phyloP scores from a whole-genome alignment of 345 rosid species.

The Hibiscus trionum region DNA sequence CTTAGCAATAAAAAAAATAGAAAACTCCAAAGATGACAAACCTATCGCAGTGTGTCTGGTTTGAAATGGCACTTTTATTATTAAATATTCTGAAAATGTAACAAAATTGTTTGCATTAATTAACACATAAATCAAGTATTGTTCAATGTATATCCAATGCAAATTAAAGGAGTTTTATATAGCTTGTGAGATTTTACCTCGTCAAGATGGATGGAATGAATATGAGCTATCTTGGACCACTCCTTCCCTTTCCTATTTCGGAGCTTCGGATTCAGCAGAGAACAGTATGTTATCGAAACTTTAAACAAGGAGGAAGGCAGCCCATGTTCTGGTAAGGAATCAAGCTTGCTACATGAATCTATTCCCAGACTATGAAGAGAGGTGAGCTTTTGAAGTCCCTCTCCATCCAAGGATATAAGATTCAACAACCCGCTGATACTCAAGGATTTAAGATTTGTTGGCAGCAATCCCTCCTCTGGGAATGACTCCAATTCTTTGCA shows the following conservation, averaged over 20 bases:
- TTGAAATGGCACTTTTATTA: too few relatives aligned
- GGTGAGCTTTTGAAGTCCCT: background rate
- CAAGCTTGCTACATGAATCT: background rate
- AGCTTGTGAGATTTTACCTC: too few relatives aligned
- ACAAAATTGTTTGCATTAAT: too few relatives aligned
- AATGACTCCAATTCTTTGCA: background rate
- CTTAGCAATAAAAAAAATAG: too few relatives aligned
- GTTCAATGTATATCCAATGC: too few relatives aligned
- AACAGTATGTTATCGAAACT: background rate
- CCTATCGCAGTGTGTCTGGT: too few relatives aligned
- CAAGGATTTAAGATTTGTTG: conserved; percentile 4
- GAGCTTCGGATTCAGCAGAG: background rate
- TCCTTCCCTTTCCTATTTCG: background rate
- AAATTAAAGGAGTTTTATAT: too few relatives aligned
- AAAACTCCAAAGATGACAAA: too few relatives aligned
- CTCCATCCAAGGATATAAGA: conserved; percentile 7
- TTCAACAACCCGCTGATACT: conserved; percentile 8
- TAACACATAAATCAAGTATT: too few relatives aligned
- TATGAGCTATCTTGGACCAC: background rate
- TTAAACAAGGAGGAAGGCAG: background rate
- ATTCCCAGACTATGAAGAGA: background rate
- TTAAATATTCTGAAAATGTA: too few relatives aligned
- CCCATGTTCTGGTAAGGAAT: background rate
- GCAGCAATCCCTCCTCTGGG: conserved; percentile 15
- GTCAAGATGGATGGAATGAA: background rate